Percentiles rank a stretch among this genome's conserved stretches.
Conservation (phyloP, 768 basidiomycete species). For the Mycena rosella region DNA sequence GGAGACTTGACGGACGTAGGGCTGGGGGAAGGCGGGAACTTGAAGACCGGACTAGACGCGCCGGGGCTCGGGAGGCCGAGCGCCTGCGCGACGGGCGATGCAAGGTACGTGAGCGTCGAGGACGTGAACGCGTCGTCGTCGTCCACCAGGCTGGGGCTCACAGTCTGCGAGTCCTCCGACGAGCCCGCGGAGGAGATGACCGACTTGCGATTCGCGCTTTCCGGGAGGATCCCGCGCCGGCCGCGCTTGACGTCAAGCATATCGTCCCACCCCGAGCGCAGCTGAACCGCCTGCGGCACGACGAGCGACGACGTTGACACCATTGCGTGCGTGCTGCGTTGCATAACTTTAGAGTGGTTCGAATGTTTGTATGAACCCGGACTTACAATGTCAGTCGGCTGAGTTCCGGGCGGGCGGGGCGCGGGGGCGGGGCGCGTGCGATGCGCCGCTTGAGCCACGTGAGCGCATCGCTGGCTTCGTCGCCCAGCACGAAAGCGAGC, state of each 20-base stretch:
- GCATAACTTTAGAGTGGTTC: not conserved
- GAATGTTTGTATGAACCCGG: not conserved
- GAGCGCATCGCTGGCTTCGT: constrained; percentile 52
- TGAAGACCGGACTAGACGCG: constrained; percentile 38
- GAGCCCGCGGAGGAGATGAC: constrained; percentile 34
- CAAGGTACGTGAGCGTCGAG: constrained; percentile 60
- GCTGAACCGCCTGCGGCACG: constrained; percentile 34
- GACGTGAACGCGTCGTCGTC: constrained; percentile 55
- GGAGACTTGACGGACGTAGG: too few species aligned
- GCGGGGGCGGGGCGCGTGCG: not conserved
- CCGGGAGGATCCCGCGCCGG: not conserved
- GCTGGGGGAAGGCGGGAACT: too few species aligned
- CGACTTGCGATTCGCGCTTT: constrained; percentile 38
- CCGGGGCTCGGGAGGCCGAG: constrained; percentile 53
- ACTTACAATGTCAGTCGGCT: constrained; percentile 23
- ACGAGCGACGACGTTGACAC: constrained; percentile 38
- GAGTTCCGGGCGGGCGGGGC: constrained; percentile 21
- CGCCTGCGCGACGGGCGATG: constrained; percentile 57
- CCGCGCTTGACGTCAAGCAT: constrained; percentile 51
- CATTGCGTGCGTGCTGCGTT: constrained; percentile 20
- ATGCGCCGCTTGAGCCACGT: constrained; percentile 48
- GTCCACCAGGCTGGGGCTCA: constrained; percentile 46
- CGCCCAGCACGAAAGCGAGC: constrained; percentile 52
- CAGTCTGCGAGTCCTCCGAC: constrained; percentile 30
- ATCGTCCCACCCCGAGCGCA: constrained; percentile 63